phyloP scores from a whole-genome alignment of 225 moss, liverwort and hornwort species.

The Lunularia cruciata region DNA sequence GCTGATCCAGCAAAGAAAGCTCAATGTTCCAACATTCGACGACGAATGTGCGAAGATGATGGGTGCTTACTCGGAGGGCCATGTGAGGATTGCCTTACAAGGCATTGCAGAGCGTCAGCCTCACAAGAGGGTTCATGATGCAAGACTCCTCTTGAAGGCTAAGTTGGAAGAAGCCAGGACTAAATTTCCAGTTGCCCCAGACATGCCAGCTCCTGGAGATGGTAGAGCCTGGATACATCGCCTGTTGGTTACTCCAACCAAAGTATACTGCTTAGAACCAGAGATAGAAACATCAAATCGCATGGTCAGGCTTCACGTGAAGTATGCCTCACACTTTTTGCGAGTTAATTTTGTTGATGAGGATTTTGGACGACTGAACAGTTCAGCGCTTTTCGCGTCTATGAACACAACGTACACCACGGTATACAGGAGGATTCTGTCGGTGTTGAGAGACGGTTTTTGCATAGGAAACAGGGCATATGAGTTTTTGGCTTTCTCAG shows the following conservation, averaged over 20 bases:
- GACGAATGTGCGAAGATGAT: slow-evolving; percentile 34
- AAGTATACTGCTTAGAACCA: slow-evolving; percentile 57
- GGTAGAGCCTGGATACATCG: slow-evolving; percentile 61
- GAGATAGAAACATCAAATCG: slow-evolving; percentile 75
- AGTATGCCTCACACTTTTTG: slow-evolving; percentile 63
- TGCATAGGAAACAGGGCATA: slow-evolving; percentile 56
- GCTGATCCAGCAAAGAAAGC: slow-evolving; percentile 60
- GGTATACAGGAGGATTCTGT: slow-evolving; percentile 53
- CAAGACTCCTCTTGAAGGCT: slow-evolving; percentile 22
- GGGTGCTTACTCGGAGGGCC: slow-evolving; percentile 35
- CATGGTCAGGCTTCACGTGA: slow-evolving; percentile 56
- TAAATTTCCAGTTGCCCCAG: slow-evolving; percentile 1
- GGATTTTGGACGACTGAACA: slow-evolving; percentile 39
- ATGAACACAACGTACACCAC: slow-evolving; percentile 41
- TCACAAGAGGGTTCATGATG: slow-evolving; percentile 36
- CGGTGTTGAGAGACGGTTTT: slow-evolving; percentile 55
- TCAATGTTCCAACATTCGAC: slow-evolving; percentile 41
- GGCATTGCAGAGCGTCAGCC: slow-evolving; percentile 18
- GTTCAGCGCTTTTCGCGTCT: slow-evolving; percentile 50
- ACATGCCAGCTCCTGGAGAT: slow-evolving; percentile 23
- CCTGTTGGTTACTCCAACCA: slow-evolving; percentile 66
- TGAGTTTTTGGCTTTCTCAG: slow-evolving; percentile 82
- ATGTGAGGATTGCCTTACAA: slow-evolving; percentile 7
- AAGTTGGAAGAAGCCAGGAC: not conserved
- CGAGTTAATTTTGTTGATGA: slow-evolving; percentile 84